Conservation (phyloP, 2,329 filamentous ascomycete genomes). For the Botrytis fragariae region DNA sequence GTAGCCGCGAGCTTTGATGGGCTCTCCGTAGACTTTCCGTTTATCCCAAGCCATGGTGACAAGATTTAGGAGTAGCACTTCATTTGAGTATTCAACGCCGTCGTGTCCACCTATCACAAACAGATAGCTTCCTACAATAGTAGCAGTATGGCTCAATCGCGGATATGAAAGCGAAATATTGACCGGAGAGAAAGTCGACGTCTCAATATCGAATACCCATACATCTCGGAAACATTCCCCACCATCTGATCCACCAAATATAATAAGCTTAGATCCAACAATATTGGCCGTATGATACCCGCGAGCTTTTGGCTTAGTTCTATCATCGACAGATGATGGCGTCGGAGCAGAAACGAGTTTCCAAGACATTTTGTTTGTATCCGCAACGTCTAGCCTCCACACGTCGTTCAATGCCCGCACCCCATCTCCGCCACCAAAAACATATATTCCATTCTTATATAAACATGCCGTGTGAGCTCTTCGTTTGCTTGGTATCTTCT, state of each 20-base stretch:
- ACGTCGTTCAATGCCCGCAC: slow-evolving; percentile 69
- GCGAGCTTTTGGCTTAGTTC: slow-evolving; percentile 57
- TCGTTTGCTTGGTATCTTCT: slow-evolving; percentile 57
- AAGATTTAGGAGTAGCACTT: slow-evolving; percentile 65
- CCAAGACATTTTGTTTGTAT: slow-evolving; percentile 67
- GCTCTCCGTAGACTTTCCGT: slow-evolving; percentile 61
- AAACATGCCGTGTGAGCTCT: slow-evolving; percentile 69
- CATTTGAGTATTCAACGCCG: slow-evolving; percentile 66
- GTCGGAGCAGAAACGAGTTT: slow-evolving; percentile 53
- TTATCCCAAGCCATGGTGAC: slow-evolving; percentile 74
- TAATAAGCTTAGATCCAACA: slow-evolving; percentile 69
- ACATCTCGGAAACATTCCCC: slow-evolving; percentile 72
- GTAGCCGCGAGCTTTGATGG: slow-evolving; percentile 63
- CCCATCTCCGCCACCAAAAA: slow-evolving; percentile 70
- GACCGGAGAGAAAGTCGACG: slow-evolving; percentile 57
- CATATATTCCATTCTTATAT: slow-evolving; percentile 68
- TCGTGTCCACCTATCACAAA: slow-evolving; percentile 71
- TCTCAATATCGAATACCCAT: slow-evolving; percentile 70
- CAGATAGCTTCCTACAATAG: slow-evolving; percentile 66
- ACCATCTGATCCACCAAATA: slow-evolving; percentile 68
- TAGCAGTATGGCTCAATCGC: slow-evolving; percentile 65
- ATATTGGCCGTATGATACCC: slow-evolving; percentile 73
- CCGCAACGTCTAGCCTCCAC: slow-evolving; percentile 68
- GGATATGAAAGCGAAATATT: slow-evolving; percentile 59
- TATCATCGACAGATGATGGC: slow-evolving; percentile 45